These are phyloP conservation scores for Euphorbia peplus DNA, from an alignment of 345 rosid species.

Conservation along the genomic window DNA sequence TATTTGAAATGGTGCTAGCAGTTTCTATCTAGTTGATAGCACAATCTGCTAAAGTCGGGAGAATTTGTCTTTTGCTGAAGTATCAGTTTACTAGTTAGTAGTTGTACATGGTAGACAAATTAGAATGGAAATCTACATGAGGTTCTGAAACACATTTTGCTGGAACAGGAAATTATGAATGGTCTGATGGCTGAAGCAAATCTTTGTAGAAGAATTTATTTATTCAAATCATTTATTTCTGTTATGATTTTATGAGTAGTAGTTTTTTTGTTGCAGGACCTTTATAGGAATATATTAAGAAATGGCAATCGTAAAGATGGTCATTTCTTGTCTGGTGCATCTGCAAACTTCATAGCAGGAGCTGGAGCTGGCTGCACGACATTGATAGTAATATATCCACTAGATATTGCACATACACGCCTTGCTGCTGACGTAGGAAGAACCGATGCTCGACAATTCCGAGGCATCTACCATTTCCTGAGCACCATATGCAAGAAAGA, in stretches of 20 bases:
- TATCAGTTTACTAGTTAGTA: not conserved
- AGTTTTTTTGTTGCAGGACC: constrained; percentile 49
- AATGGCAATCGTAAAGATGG: constrained; percentile 45
- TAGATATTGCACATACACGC: constrained; percentile 88
- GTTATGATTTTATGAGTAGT: not conserved
- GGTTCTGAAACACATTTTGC: not conserved
- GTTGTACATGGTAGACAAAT: not conserved
- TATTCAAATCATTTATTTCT: not conserved
- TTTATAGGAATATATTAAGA: constrained; percentile 65
- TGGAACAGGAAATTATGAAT: not conserved
- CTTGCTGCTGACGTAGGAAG: constrained; percentile 87
- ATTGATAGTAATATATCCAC: constrained; percentile 75
- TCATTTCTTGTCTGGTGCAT: constrained; percentile 54
- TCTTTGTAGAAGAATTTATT: constrained; percentile 1
- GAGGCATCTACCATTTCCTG: constrained; percentile 80
- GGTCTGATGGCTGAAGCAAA: not conserved
- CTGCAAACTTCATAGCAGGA: constrained; percentile 87
- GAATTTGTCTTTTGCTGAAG: not conserved
- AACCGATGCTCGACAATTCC: constrained; percentile 73
- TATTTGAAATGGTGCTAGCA: not conserved
- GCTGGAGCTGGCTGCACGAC: constrained; percentile 92
- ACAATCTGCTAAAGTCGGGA: not conserved
- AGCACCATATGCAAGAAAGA: constrained; percentile 65
- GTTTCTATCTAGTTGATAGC: not conserved
- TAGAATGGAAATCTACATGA: not conserved